Conservation (phyloP, 345 rosid genomes). For the Passiflora organensis region DNA sequence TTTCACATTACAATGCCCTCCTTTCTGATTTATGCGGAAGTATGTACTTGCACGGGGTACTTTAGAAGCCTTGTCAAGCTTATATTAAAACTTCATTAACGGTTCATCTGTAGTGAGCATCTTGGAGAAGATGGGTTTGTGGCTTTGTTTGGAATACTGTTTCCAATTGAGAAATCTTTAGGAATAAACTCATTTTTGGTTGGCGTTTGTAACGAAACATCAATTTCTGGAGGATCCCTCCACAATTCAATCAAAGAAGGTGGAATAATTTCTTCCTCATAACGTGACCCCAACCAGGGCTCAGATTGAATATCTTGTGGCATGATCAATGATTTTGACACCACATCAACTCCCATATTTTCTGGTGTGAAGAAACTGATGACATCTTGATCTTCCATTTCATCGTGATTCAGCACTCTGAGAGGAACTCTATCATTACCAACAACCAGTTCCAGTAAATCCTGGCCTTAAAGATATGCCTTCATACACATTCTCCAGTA, state of each 20-base stretch:
- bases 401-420: too few species aligned
- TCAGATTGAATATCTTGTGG: slow-evolving; percentile 57
- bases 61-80: slow-evolving; percentile 76
- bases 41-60: slow-evolving; percentile 84
- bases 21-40: slow-evolving; percentile 79
- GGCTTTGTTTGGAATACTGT: slow-evolving; percentile 26
- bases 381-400: too few species aligned
- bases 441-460: too few species aligned
- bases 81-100: slow-evolving; percentile 83
- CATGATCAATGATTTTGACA: slow-evolving; percentile 57
- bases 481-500: too few species aligned
- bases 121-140: slow-evolving; percentile 40
- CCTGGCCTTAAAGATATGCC: too few species aligned
- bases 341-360: slow-evolving; percentile 92
- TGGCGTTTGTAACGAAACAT: slow-evolving; percentile 67
- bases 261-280: slow-evolving; percentile 63
- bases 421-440: too few species aligned
- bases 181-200: slow-evolving; percentile 82
- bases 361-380: slow-evolving; percentile 68
- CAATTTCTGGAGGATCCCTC: slow-evolving; percentile 73
- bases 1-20: slow-evolving; percentile 58
- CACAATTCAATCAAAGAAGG: slow-evolving; percentile 60
- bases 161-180: slow-evolving; percentile 66
- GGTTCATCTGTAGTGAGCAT: slow-evolving; percentile 75
- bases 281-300: slow-evolving; percentile 90